These are phyloP conservation scores for Panaeolus cyanescens DNA, from an alignment of 768 basidiomycete genomes.

Conservation along the genomic window DNA sequence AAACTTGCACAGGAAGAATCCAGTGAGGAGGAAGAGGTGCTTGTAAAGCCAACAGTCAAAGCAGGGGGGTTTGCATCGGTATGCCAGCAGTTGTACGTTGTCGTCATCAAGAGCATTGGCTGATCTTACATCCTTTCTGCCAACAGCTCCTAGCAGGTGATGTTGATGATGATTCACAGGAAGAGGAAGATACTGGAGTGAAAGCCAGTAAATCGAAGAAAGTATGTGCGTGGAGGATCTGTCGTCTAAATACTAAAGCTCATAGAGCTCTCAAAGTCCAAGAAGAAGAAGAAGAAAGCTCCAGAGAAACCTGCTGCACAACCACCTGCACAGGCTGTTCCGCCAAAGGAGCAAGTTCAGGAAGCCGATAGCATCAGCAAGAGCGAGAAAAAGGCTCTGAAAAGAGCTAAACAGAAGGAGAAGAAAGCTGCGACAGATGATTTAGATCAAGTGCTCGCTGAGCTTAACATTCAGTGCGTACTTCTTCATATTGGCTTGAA, in stretches of 20 bases:
- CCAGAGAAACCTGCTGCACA: conserved; percentile 11
- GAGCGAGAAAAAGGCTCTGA: conserved; percentile 59
- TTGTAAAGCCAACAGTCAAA: conserved; percentile 13
- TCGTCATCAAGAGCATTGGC: not conserved
- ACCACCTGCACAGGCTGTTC: conserved; percentile 2
- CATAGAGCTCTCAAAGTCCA: conserved; percentile 22
- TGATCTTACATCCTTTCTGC: not conserved
- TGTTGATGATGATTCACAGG: conserved; percentile 22
- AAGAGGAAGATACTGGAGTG: conserved; percentile 30
- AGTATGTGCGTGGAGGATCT: conserved; percentile 23
- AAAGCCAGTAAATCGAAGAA: conserved; percentile 37
- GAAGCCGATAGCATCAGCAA: conserved; percentile 18
- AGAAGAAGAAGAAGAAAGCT: conserved; percentile 45
- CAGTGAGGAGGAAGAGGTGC: conserved; percentile 40
- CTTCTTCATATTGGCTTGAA: not conserved
- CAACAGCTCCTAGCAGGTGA: conserved; percentile 41
- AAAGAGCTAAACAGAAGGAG: conserved; percentile 66
- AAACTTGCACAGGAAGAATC: conserved; percentile 28
- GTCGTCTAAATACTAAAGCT: not conserved
- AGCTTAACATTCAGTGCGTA: conserved; percentile 76
- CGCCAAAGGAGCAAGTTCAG: conserved; percentile 6
- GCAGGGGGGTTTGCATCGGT: conserved; percentile 46
- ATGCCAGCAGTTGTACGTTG: conserved; percentile 15
- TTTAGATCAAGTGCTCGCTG: conserved; percentile 80
- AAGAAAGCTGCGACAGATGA: conserved; percentile 74